Evolutionary conservation across 257 asterid genomes (phyloP).

Genomic region (Prunella vulgaris): DNA sequence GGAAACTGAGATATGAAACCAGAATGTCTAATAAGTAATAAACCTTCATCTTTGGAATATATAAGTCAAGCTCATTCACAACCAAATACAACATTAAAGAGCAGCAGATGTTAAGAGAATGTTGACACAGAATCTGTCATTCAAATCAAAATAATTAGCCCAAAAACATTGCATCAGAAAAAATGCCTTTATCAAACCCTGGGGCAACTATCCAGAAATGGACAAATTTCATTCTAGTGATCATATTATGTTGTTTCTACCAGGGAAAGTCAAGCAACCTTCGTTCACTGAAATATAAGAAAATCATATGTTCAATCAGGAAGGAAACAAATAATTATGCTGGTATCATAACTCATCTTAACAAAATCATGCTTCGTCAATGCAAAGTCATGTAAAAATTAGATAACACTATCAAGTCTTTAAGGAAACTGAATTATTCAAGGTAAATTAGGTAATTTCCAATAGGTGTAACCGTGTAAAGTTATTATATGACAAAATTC

Average conservation of each 20-base stretch:
- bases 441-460: not conserved
- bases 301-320: not conserved
- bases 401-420: not conserved
- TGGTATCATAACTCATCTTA: not conserved
- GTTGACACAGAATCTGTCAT: conserved; percentile 4
- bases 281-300: not conserved
- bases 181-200: not conserved
- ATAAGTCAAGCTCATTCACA: conserved; percentile 8
- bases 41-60: conserved; percentile 8
- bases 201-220: not conserved
- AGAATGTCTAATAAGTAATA: not conserved
- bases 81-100: conserved; percentile 9
- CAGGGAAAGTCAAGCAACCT: not conserved
- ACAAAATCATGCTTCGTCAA: not conserved
- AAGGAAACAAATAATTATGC: not conserved
- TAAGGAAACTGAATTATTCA: not conserved
- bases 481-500: not conserved
- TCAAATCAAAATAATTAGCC: not conserved
- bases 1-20: not conserved
- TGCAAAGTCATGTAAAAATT: not conserved
- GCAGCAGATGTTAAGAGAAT: not conserved
- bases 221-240: not conserved
- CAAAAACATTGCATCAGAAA: not conserved
- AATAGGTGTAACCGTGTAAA: not conserved
- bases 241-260: not conserved